phyloP scores from a whole-genome alignment of 306 rosid genomes.

The Pachyrhizus erosus region DNA sequence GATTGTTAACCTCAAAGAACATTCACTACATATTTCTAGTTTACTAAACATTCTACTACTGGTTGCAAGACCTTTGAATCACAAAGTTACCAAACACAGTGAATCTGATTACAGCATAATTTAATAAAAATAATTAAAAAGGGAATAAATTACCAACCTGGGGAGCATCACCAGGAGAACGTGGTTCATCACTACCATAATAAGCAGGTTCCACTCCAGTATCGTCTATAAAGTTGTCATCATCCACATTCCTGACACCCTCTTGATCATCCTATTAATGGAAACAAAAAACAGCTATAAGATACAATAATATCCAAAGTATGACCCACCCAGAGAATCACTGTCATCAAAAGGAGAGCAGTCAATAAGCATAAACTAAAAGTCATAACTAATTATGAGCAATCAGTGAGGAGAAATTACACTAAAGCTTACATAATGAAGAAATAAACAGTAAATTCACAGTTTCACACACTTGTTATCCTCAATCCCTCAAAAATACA shows the following conservation, averaged over 20 bases:
- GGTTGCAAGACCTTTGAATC: slow-evolving; percentile 3
- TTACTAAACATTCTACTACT: neutral
- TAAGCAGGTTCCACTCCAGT: slow-evolving; percentile 81
- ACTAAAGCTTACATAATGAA: neutral
- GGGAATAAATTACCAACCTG: slow-evolving; percentile 62
- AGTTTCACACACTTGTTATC: neutral
- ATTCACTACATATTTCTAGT: neutral
- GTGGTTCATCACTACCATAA: slow-evolving; percentile 74
- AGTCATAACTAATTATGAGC: slow-evolving; percentile 1
- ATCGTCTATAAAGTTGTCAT: slow-evolving; percentile 97
- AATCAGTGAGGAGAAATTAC: neutral
- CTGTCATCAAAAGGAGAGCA: neutral
- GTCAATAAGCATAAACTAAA: neutral
- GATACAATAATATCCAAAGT: slow-evolving; percentile 36
- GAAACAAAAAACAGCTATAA: slow-evolving; percentile 28
- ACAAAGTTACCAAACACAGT: neutral
- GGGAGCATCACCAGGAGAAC: slow-evolving; percentile 77
- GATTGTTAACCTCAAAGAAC: neutral
- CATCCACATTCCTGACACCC: slow-evolving; percentile 79
- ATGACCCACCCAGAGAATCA: neutral
- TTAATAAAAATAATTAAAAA: neutral
- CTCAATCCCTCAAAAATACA: neutral
- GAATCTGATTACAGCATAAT: neutral
- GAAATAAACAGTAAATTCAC: neutral
- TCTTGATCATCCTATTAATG: slow-evolving; percentile 79